Evolutionary conservation across 805 yeast genomes (phyloP), one percentile per base, ranked within the genome.

Genomic region (Starmerella tilneyi): DNA sequence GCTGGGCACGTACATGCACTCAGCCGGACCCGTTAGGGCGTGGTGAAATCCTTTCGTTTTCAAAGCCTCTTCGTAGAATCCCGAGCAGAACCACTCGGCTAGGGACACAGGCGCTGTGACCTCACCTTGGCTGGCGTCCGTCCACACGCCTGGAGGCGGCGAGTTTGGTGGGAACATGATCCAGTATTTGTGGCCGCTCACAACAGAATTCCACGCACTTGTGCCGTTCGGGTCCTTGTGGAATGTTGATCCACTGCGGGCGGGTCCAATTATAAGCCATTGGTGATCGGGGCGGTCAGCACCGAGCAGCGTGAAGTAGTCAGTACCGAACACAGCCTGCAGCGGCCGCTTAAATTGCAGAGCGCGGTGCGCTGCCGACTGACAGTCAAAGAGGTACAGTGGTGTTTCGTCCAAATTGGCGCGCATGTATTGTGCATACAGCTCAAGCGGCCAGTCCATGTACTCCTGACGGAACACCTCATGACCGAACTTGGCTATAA

Each of bases 171-270:
- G 94, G 15, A 84, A 68, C 94, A 86, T 83, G 19, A 86, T 66
- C 96, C 96, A 85, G 37, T 86, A 67, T 60, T 85, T 85, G 43
- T 73, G 65, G 1, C 96, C 96, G 2, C 73, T 66, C 2, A 86
- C 61, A 2, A 79, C 76, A 0, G 88, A 74, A 60, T 86, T 86
- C 96, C 96, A 86, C 0, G 96, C 96, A 42, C 81, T 76, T 0
- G 96, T 88, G 36, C 76, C 74, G 59, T 86, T 86, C 7, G 96
- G 96, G 58, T 86, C 96, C 56, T 88, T 86, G 61, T 86, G 96
- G 62, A 85, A 86, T 0, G 94, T 81, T 1, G 94, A 83, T 0
- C 96, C 96, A 7, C 85, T 77, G 40, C 94, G 63, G 17, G 66
- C 68, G 2, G 94, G 86, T 0, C 96, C 96, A 7, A 82, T 72